These are phyloP conservation scores for Ogataea dorogensis DNA, from an alignment of 805 yeast genomes.

Conservation along the genomic window DNA sequence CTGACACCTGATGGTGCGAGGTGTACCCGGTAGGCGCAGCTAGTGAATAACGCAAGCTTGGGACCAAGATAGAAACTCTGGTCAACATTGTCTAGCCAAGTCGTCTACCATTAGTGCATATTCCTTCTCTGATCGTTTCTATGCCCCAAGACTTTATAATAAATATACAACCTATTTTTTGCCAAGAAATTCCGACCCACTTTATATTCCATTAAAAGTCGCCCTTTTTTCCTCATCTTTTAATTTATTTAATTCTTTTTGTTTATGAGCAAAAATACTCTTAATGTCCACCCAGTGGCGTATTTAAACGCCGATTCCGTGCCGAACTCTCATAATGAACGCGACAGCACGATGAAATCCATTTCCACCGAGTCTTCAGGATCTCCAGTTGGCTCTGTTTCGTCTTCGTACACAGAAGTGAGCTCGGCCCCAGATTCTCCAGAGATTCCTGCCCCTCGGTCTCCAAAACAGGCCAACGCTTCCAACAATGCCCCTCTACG, in stretches of 20 bases:
- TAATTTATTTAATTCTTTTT: neutral
- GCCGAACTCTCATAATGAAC: slow-evolving; percentile 1
- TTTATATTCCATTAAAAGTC: slow-evolving; percentile 6
- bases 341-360: slow-evolving; percentile 10
- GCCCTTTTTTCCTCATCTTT: slow-evolving; percentile 5
- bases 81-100: neutral
- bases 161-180: slow-evolving; percentile 1
- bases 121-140: no score
- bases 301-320: slow-evolving; percentile 28
- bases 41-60: no score
- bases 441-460: slow-evolving; percentile 10
- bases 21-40: slow-evolving; percentile 5
- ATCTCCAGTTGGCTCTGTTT: slow-evolving; percentile 26
- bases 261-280: slow-evolving; percentile 9
- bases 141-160: no score
- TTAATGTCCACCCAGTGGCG: slow-evolving; percentile 32
- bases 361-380: slow-evolving; percentile 27
- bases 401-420: slow-evolving; percentile 29
- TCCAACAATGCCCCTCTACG: slow-evolving; percentile 2
- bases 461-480: slow-evolving; percentile 16
- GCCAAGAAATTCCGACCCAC: slow-evolving; percentile 5
- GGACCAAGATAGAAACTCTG: no score
- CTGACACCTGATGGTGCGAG: slow-evolving; percentile 17
- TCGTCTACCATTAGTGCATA: no score
- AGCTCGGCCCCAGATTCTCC: slow-evolving; percentile 27